These are phyloP conservation scores for Leishmania guyanensis DNA, from an alignment of 208 protist species.

Conservation along the genomic window DNA sequence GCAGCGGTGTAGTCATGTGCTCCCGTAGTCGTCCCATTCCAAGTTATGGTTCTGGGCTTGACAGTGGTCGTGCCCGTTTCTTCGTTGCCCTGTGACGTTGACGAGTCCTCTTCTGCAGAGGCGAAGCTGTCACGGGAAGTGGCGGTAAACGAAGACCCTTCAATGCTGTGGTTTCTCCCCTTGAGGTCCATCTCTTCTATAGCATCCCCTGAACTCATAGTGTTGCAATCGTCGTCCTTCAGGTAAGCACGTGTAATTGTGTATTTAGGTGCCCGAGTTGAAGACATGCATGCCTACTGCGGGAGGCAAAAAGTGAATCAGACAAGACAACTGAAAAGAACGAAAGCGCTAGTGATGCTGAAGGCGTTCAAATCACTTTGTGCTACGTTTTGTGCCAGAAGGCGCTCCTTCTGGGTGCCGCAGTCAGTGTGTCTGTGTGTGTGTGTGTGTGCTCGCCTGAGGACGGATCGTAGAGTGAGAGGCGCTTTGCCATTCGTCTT, in stretches of 20 bases:
- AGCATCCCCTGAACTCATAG: neutral
- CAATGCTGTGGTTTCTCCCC: neutral
- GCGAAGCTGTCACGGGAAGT: conserved; percentile 10
- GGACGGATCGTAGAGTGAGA: neutral
- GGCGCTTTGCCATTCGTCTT: neutral
- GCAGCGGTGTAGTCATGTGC: neutral
- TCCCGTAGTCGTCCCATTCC: conserved; percentile 7
- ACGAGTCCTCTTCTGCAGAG: conserved; percentile 9
- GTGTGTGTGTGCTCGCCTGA: neutral
- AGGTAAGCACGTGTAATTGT: neutral
- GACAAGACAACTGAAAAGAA: neutral
- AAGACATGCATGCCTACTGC: neutral
- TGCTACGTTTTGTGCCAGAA: neutral
- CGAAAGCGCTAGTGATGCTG: neutral
- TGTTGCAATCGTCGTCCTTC: neutral
- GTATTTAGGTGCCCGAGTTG: neutral
- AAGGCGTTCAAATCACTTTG: neutral
- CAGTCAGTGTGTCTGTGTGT: neutral
- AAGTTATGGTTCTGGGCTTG: conserved; percentile 8
- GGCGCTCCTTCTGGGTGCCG: neutral
- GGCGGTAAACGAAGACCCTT: conserved; percentile 2
- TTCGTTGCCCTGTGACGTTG: neutral
- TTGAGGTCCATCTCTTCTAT: conserved; percentile 1
- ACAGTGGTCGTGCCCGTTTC: neutral
- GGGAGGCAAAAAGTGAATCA: neutral